phyloP scores from a whole-genome alignment of 768 basidiomycete species.

The Rhodocollybia butyracea region DNA sequence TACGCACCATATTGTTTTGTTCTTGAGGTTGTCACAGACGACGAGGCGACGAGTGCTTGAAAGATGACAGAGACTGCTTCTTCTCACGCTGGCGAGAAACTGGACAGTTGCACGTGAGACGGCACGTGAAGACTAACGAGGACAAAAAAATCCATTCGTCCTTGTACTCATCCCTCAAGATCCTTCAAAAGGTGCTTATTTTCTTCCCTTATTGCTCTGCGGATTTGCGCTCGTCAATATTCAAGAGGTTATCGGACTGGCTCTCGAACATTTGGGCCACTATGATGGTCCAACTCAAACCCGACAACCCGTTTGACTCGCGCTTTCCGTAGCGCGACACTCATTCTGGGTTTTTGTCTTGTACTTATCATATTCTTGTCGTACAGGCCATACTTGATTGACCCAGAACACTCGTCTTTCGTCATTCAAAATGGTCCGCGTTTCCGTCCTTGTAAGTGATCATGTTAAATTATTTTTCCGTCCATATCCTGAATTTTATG shows the following conservation, averaged over 20 bases:
- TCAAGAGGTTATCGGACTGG: constrained; percentile 10
- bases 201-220: not conserved
- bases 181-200: constrained; percentile 7
- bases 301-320: constrained; percentile 63
- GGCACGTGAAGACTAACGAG: not conserved
- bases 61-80: no score
- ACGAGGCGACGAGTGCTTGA: not conserved
- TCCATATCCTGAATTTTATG: constrained; percentile 3
- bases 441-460: constrained; percentile 61
- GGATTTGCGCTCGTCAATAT: not conserved
- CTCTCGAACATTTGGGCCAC: not conserved
- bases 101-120: constrained; percentile 7
- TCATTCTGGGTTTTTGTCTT: constrained; percentile 59
- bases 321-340: constrained; percentile 80
- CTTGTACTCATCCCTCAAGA: constrained; percentile 6
- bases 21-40: constrained; percentile 5
- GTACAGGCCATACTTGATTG: constrained; percentile 28
- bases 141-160: not conserved
- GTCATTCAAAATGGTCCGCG: constrained; percentile 70
- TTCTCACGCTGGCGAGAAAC: no score
- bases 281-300: not conserved
- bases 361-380: constrained; percentile 10
- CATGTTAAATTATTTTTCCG: not conserved
- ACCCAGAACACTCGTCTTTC: constrained; percentile 9
- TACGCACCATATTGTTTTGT: constrained; percentile 17